Evolutionary conservation across 257 asterid genomes (phyloP).

Genomic region (Solanum bukasovii): DNA sequence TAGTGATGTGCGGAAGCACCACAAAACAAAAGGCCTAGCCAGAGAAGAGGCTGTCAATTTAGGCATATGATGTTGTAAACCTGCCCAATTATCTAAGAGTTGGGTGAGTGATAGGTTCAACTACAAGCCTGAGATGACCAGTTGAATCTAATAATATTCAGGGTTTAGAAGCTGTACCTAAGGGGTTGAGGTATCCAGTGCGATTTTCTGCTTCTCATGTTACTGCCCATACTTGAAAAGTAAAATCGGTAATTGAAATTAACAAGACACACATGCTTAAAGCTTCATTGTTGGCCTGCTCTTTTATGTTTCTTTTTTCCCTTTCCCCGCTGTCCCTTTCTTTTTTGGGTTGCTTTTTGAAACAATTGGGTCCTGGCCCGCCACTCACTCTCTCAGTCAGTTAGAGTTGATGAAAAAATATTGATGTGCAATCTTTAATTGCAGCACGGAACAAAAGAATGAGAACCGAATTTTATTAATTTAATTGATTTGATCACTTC

Average conservation of each 20-base stretch:
- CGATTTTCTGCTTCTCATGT: background rate
- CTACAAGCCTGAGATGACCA: background rate
- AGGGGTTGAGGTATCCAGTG: background rate
- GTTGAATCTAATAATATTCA: background rate
- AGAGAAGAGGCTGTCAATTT: background rate
- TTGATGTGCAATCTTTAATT: background rate
- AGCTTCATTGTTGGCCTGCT: background rate
- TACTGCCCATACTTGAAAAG: background rate
- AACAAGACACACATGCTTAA: background rate
- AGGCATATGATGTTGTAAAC: background rate
- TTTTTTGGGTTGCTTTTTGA: background rate
- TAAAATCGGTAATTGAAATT: background rate
- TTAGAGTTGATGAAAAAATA: background rate
- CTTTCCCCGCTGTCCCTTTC: background rate
- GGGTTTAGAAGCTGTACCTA: background rate
- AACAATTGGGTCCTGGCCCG: background rate
- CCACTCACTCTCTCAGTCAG: background rate
- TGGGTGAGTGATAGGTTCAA: background rate
- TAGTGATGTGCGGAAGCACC: background rate
- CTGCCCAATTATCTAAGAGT: background rate
- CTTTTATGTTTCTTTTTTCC: background rate
- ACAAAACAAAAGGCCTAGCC: background rate
- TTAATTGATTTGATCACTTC: background rate
- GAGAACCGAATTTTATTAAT: background rate
- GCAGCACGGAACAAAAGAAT: background rate